These are phyloP conservation scores for Tylopilus rubrobrunneus DNA, from an alignment of 768 basidiomycete species.

Conservation along the genomic window DNA sequence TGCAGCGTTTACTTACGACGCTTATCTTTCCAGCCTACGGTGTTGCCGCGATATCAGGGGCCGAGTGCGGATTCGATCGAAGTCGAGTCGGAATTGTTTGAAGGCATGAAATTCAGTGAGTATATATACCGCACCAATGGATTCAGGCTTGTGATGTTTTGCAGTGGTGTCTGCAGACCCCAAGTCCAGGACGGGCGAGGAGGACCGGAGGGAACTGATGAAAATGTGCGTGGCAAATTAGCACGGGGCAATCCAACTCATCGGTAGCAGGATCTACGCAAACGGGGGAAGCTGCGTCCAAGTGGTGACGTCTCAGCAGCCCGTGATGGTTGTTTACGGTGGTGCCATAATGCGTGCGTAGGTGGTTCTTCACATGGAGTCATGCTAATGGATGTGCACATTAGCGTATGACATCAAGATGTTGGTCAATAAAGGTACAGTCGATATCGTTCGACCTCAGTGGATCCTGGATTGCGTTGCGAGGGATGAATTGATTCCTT, in stretches of 20 bases:
- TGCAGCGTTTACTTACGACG: not conserved
- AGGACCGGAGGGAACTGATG: slow-evolving; percentile 66
- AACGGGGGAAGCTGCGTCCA: slow-evolving; percentile 67
- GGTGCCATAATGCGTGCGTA: slow-evolving; percentile 65
- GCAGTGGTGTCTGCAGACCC: slow-evolving; percentile 76
- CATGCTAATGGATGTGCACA: not conserved
- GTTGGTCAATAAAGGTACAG: slow-evolving; percentile 62
- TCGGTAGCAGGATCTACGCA: slow-evolving; percentile 52
- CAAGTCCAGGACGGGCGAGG: slow-evolving; percentile 58
- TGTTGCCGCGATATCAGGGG: slow-evolving; percentile 67
- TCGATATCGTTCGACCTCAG: slow-evolving; percentile 72
- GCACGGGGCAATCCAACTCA: not conserved
- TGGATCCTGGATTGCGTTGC: slow-evolving; percentile 84
- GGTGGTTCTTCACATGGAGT: not conserved
- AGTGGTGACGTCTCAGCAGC: slow-evolving; percentile 51
- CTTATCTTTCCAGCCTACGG: slow-evolving; percentile 38
- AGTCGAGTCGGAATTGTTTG: slow-evolving; percentile 63
- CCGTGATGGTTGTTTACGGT: slow-evolving; percentile 61
- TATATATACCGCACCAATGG: slow-evolving; percentile 1
- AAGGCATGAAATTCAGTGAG: slow-evolving; percentile 78
- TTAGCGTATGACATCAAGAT: slow-evolving; percentile 69
- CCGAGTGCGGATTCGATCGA: slow-evolving; percentile 57
- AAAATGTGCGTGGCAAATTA: slow-evolving; percentile 47
- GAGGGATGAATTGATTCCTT: slow-evolving; percentile 49
- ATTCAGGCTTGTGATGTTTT: not conserved